Evolutionary conservation across 208 protist species (phyloP).

Genomic region (Trypanosoma caninum): DNA sequence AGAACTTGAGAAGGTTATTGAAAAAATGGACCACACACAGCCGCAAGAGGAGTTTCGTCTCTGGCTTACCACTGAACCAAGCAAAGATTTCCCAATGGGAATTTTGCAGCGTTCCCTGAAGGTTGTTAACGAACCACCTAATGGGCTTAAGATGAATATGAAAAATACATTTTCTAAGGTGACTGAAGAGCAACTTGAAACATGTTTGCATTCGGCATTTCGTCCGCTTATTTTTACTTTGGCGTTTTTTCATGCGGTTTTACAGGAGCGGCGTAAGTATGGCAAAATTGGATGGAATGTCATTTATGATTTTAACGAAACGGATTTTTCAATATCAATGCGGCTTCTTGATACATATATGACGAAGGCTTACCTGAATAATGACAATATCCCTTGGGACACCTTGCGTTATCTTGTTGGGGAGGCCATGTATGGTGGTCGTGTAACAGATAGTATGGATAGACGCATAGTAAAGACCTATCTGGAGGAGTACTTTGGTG

Average conservation of each 20-base stretch:
- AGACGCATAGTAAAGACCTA: constrained; percentile 98
- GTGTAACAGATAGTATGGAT: constrained; percentile 98
- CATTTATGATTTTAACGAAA: constrained; percentile 99
- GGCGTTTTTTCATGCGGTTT: constrained; percentile 98
- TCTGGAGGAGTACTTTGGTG: constrained; percentile 99
- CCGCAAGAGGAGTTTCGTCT: constrained; percentile 97
- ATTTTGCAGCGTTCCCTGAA: constrained; percentile 97
- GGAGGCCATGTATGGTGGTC: constrained; percentile 99
- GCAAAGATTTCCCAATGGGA: constrained; percentile 96
- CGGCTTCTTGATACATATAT: constrained; percentile 96
- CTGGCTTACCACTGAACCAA: constrained; percentile 99
- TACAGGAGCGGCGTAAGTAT: constrained; percentile 98
- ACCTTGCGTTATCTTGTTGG: constrained; percentile 98
- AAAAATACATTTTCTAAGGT: constrained; percentile 96
- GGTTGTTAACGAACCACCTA: constrained; percentile 99
- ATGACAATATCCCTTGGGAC: constrained; percentile 96
- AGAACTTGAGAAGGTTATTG: constrained; percentile 97
- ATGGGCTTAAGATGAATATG: constrained; percentile 99
- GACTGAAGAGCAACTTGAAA: constrained; percentile 92
- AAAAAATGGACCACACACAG: constrained; percentile 92
- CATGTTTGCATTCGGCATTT: constrained; percentile 96
- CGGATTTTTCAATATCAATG: constrained; percentile 98
- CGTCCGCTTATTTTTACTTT: constrained; percentile 97
- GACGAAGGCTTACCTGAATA: constrained; percentile 94
- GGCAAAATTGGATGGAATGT: constrained; percentile 99